Evolutionary conservation across 306 rosid species (phyloP), one percentile per base, ranked within the genome.

Genomic region (Pyrus pyrifolia): DNA sequence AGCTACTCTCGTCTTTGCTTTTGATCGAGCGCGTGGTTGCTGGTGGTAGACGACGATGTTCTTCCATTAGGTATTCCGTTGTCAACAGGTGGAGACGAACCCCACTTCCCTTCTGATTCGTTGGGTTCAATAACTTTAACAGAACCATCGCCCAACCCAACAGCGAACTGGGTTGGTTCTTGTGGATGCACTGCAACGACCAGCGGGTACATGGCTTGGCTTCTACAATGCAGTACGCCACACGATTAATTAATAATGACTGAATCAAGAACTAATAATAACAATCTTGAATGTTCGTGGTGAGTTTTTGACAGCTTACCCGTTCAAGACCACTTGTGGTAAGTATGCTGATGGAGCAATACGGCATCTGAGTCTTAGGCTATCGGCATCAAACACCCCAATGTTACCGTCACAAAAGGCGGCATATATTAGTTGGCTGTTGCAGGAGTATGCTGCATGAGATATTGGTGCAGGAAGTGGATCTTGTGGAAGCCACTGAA

Each of bases 401-500:
- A 89, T 71, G 74, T 89, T 88, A 72, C 96, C 92, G 72, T 93
- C 97, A 19, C 72, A 88, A 64, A 93, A 93, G 27, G 93, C 73
- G 15, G 93, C 89, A 60, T 75, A 88, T 35, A 93, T 83, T 64
- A 89, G 79, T 68, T 79, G 90, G 77, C 97, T 93, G 82, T 86
- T 87, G 85, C 89, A 89, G 52, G 97, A 93, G 77, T 91, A 93
- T 4, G 92, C 80, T 46, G 93, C 98, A 46, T 81, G 81, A 66
- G 97, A 85, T 75, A 93, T 86, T 61, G 92, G 92, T 21, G 96
- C 90, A 22, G 90, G 53, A 53, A 91, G 84, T 57, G 30, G 87
- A 73, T 91, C 96, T 73, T 89, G 97, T 77, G 98, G 98, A 83
- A 91, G 86, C 97, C 97, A 93, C 97, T 93, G 91, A 64, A 67